Evolutionary conservation across 306 rosid species (phyloP), one percentile per base, ranked within the genome.

Genomic region (Lathyrus aphaca): DNA sequence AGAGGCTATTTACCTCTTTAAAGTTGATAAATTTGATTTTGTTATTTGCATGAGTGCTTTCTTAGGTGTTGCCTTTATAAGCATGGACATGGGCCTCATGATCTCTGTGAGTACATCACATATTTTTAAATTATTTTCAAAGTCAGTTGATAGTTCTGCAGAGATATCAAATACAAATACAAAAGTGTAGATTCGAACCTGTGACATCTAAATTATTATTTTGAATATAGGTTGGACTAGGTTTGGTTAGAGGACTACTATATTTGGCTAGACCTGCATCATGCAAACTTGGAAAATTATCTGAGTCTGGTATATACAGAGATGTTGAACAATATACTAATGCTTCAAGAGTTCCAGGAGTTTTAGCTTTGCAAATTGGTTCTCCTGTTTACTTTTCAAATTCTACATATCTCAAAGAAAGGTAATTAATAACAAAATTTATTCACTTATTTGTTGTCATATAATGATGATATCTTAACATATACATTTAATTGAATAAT

Each of bases 361-460:
- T 94, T 63, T 46, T 88, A 8, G 56, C 87, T 66, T 42, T 94
- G 16, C 95, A 90, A 56, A 80, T 90, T 23, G 97, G 98, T 65
- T 94, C 98, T 39, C 98, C 98, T 18, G 27, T 94, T 78, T 94
- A 88, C 79, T 94, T 81, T 80, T 87, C 97, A 56, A 94, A 88
- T 71, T 25, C 84, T 40, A 60, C 76, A 25, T 94, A 94, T 11
- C 14, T 94, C 5, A 86, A 84, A 74, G 97, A 94, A 75, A 94
- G 92, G 98, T 93, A 70, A 49, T 8, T 53, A 53, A 4, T 53
- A 19, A 5, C 16, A 3, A 23, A 64, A 11, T 39, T 4, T 0
- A 27, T 18, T 46, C 77, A 8, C 10, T 64, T 58, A 50, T 48
- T 21, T 6, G 4, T 68, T 14, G 3, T 14, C 23, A 15, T 11